A percentile compares a stretch with the other conserved stretches of the same genome.
phyloP scores from a whole-genome alignment of 2,329 filamentous ascomycete genomes.

The Microdochium paspali region DNA sequence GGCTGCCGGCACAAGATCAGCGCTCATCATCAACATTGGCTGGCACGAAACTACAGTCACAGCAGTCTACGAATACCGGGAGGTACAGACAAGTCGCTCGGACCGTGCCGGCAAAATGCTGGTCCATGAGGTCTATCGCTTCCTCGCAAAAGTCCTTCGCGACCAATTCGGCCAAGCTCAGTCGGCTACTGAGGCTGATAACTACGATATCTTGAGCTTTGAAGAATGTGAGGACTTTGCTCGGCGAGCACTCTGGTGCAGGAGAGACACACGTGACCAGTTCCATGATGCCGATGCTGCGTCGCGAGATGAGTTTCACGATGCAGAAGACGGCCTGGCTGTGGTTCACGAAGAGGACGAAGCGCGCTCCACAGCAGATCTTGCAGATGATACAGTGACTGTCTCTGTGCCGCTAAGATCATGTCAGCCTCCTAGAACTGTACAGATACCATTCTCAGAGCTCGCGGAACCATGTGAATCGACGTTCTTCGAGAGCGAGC shows the following conservation, averaged over 20 bases:
- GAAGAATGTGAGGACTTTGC: slow-evolving; percentile 75
- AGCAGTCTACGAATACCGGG: slow-evolving; percentile 82
- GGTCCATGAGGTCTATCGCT: slow-evolving; percentile 56
- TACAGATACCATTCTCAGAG: slow-evolving; percentile 59
- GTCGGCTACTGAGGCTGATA: slow-evolving; percentile 16
- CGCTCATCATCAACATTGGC: slow-evolving; percentile 79
- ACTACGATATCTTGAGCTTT: slow-evolving; percentile 46
- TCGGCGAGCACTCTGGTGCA: slow-evolving; percentile 71
- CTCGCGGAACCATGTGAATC: slow-evolving; percentile 68
- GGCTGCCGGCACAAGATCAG: slow-evolving; percentile 77
- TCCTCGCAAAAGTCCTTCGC: slow-evolving; percentile 40
- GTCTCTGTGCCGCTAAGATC: slow-evolving; percentile 36
- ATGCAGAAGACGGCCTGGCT: slow-evolving; percentile 24
- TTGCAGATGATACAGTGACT: slow-evolving; percentile 22
- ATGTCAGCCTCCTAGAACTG: slow-evolving; percentile 36
- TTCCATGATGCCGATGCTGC: background rate
- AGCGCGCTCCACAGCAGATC: slow-evolving; percentile 17
- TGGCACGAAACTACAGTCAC: slow-evolving; percentile 87
- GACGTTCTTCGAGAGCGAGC: slow-evolving; percentile 56
- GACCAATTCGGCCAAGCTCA: slow-evolving; percentile 12
- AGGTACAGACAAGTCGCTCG: slow-evolving; percentile 61
- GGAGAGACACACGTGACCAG: slow-evolving; percentile 23
- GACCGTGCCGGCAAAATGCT: slow-evolving; percentile 67
- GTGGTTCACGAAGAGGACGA: slow-evolving; percentile 53
- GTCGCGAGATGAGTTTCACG: background rate